These are phyloP conservation scores for Russula sp. DNA, from an alignment of 768 basidiomycete genomes.

Conservation along the genomic window DNA sequence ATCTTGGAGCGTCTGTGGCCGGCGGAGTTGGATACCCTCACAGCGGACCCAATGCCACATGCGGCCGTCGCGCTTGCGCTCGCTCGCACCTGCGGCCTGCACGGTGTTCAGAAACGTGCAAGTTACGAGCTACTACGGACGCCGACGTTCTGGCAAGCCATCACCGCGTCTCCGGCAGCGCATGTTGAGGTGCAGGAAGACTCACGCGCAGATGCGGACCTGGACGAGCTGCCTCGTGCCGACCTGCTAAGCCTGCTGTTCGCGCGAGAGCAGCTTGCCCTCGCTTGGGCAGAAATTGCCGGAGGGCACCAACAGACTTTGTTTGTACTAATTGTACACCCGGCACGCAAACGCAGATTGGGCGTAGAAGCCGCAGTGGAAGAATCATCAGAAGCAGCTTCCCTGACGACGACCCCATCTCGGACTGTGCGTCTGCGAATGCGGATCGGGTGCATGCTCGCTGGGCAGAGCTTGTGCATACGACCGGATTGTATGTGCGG, in stretches of 20 bases:
- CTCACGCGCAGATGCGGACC: background rate
- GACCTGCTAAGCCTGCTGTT: conserved; percentile 33
- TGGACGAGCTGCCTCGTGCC: conserved; percentile 16
- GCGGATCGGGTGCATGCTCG: conserved; percentile 12
- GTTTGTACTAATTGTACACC: conserved; percentile 18
- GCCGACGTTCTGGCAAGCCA: conserved; percentile 34
- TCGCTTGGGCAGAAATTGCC: conserved; percentile 31
- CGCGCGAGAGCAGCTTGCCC: conserved; percentile 31
- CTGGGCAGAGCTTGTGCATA: conserved; percentile 30
- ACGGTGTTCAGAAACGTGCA: conserved; percentile 38
- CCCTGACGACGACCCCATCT: background rate
- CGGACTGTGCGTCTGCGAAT: conserved; percentile 23
- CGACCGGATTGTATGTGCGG: conserved; percentile 34
- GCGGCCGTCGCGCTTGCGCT: conserved; percentile 39
- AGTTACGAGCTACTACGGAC: conserved; percentile 43
- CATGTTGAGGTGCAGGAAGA: background rate
- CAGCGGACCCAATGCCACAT: conserved; percentile 27
- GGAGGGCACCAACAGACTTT: conserved; percentile 29
- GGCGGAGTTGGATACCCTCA: conserved; percentile 30
- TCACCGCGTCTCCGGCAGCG: conserved; percentile 2
- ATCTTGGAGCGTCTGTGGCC: conserved; percentile 37
- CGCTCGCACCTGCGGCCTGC: conserved; percentile 34
- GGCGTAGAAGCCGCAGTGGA: background rate
- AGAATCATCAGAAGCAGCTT: background rate
- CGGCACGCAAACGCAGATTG: conserved; percentile 1